Base-by-base conservation (phyloP, 108 stramenopile species). In the Tribonema minus region DNA sequence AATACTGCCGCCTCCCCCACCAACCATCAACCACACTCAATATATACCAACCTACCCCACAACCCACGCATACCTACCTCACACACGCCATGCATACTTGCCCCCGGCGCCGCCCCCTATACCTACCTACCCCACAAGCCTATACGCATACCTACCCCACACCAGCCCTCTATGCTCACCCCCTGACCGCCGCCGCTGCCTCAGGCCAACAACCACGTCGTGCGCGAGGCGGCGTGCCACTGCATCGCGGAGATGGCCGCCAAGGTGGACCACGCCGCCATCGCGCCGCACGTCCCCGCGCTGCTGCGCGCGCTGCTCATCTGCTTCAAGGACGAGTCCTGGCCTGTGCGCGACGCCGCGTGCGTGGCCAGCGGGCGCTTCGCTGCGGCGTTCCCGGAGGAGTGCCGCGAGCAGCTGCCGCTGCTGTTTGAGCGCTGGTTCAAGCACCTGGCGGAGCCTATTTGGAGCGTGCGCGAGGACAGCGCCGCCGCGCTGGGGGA, bases 331-430 rank as follows among this genome's bases (percentile, higher is more conserved):
- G 96, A 97, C 71, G 96, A 96, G 72, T 92, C 91, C 31, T 97
- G 96, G 96, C 96, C 96, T 9, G 96, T 97, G 40, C 91, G 96
- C 36, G 96, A 97, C 71, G 93, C 94, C 84, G 95, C 96, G 27
- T 96, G 95, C 72, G 84, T 96, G 64, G 93, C 96, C 23, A 93
- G 91, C 73, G 96, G 96, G 2, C 90, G 86, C 20, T 94, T 95
- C 30, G 71, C 80, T 25, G 64, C 70, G 3, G 71, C 71, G 0
- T 68, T 64, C 71, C 80, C 80, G 6, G 91, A 95, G 74, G 92
- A 94, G 61, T 94, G 92, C 71, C 84, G 80, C 15, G 86, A 91
- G 3, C 91, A 92, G 76, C 72, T 95, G 33, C 85, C 88, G 3
- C 89, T 86, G 41, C 87, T 96, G 54, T 93, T 90, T 82, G 88